Evolutionary conservation across 2,329 filamentous ascomycete genomes (phyloP).

Genomic region (Talaromyces sp.): DNA sequence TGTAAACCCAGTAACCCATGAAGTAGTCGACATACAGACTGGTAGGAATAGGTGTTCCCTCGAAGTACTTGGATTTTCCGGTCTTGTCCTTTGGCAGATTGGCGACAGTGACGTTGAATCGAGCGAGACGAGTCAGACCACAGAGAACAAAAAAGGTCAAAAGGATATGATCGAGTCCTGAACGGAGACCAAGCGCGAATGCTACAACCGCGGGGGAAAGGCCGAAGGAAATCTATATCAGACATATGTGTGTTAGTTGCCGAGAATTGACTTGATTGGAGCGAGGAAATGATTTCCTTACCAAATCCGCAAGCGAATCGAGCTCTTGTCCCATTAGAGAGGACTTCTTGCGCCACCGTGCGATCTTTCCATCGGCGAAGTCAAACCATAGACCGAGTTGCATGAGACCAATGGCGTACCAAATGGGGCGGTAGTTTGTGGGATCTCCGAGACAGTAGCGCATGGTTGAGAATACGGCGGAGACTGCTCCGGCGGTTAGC

Average conservation of each 20-base stretch:
- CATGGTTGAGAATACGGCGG: conserved; percentile 94
- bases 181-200: conserved; percentile 86
- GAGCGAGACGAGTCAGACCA: conserved; percentile 87
- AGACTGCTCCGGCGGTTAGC: conserved; percentile 55
- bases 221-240: conserved; percentile 86
- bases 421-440: conserved; percentile 68
- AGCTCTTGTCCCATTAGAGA: conserved; percentile 97
- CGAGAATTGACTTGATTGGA: not conserved
- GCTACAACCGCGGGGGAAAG: conserved; percentile 84
- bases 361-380: conserved; percentile 96
- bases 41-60: conserved; percentile 94
- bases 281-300: conserved; percentile 50
- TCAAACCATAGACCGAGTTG: conserved; percentile 96
- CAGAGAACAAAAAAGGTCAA: conserved; percentile 91
- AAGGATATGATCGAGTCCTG: conserved; percentile 75
- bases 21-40: conserved; percentile 76
- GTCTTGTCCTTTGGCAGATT: conserved; percentile 87
- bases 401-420: conserved; percentile 81
- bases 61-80: conserved; percentile 94
- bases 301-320: conserved; percentile 91
- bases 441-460: conserved; percentile 83
- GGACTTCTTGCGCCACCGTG: conserved; percentile 94
- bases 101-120: conserved; percentile 95
- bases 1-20: conserved; percentile 86
- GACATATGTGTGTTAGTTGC: conserved; percentile 3